Conservation (phyloP, 2,329 filamentous ascomycete genomes). For the Dothistroma pini region DNA sequence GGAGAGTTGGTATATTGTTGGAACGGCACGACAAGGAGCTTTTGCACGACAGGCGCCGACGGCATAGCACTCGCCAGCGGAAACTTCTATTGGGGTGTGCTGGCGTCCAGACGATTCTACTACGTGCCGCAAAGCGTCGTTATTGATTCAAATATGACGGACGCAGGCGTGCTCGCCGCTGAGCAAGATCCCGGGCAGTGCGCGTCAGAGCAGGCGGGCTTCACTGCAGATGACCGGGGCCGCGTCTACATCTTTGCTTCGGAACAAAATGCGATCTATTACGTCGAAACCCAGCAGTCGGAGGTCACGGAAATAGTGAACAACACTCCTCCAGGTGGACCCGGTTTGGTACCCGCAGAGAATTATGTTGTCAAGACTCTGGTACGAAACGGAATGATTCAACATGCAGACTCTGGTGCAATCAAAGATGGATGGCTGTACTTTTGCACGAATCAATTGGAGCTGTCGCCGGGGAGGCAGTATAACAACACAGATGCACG, state of each 20-base stretch:
- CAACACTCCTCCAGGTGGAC: slow-evolving; percentile 32
- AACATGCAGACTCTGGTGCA: slow-evolving; percentile 43
- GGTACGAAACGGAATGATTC: slow-evolving; percentile 40
- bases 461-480: slow-evolving; percentile 36
- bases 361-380: slow-evolving; percentile 42
- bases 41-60: slow-evolving; percentile 25
- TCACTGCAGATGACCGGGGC: slow-evolving; percentile 42
- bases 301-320: slow-evolving; percentile 38
- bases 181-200: slow-evolving; percentile 41
- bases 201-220: slow-evolving; percentile 42
- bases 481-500: slow-evolving; percentile 40
- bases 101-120: slow-evolving; percentile 42
- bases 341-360: slow-evolving; percentile 33
- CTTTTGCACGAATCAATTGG: slow-evolving; percentile 43
- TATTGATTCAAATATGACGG: slow-evolving; percentile 32
- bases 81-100: slow-evolving; percentile 44
- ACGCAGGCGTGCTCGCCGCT: slow-evolving; percentile 36
- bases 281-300: slow-evolving; percentile 39
- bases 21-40: slow-evolving; percentile 27
- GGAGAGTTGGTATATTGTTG: slow-evolving; percentile 28
- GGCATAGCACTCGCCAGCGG: slow-evolving; percentile 39
- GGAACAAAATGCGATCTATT: slow-evolving; percentile 46
- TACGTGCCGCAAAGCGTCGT: slow-evolving; percentile 38
- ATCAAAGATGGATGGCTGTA: slow-evolving; percentile 43
- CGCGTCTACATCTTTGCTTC: slow-evolving; percentile 41